phyloP scores from a whole-genome alignment of 2,329 filamentous ascomycete genomes.

The Aspergillus sp. region DNA sequence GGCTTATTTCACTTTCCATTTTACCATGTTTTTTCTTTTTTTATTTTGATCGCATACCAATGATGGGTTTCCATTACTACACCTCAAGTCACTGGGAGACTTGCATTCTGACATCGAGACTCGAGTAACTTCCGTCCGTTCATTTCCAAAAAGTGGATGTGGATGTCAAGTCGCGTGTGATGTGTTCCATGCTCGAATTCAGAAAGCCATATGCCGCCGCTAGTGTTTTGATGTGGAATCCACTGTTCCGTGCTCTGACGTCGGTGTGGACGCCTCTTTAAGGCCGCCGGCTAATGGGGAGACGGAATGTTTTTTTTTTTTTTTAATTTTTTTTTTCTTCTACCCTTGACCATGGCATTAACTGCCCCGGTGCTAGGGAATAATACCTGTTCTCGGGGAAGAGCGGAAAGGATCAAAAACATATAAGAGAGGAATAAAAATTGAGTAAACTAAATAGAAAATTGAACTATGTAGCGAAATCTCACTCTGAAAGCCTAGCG shows the following conservation, averaged over 20 bases:
- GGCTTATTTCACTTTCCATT: background rate
- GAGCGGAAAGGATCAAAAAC: background rate
- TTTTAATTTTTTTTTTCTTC: background rate
- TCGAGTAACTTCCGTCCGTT: background rate
- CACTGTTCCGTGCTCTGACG: slow-evolving; percentile 28
- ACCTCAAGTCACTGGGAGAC: background rate
- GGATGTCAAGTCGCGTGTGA: slow-evolving; percentile 18
- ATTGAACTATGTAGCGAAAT: too few species aligned
- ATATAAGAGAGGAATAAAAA: background rate
- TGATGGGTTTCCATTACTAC: background rate
- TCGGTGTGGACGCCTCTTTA: slow-evolving; percentile 18
- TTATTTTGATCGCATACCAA: background rate
- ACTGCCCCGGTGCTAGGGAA: too few species aligned
- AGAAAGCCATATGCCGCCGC: slow-evolving; percentile 14
- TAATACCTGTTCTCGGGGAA: background rate
- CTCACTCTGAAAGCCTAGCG: too few species aligned
- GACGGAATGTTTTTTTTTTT: too few species aligned
- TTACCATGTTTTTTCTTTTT: background rate
- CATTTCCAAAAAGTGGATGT: background rate
- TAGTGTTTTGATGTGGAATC: slow-evolving; percentile 21
- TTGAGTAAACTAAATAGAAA: background rate
- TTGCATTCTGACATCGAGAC: background rate
- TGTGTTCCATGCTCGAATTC: slow-evolving; percentile 18
- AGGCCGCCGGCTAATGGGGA: background rate
- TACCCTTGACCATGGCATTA: too few species aligned